A percentile compares a stretch with the other conserved stretches of the same genome.
phyloP scores from a whole-genome alignment of 768 basidiomycete genomes.

The Rhodotorula kratochvilovae region DNA sequence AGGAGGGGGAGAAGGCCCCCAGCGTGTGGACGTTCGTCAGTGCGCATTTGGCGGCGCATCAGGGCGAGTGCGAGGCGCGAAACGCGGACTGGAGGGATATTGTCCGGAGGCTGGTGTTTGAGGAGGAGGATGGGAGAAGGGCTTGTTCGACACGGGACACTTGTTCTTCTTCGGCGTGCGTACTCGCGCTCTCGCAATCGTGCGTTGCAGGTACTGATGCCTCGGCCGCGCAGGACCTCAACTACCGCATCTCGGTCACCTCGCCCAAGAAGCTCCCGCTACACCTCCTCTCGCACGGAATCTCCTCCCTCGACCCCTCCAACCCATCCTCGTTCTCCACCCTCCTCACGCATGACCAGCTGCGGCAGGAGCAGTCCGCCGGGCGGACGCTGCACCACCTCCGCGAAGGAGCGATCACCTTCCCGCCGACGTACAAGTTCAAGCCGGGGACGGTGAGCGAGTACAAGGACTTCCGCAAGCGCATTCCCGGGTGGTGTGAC shows the following conservation, averaged over 20 bases:
- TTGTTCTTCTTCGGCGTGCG: constrained; percentile 86
- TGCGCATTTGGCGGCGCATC: constrained; percentile 84
- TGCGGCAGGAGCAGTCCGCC: constrained; percentile 57
- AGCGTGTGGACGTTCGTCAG: constrained; percentile 67
- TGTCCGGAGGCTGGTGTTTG: constrained; percentile 72
- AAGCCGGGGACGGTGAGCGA: constrained; percentile 53
- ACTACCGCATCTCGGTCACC: constrained; percentile 44
- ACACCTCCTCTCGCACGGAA: constrained; percentile 52
- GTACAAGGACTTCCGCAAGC: constrained; percentile 55
- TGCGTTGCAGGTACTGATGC: not conserved
- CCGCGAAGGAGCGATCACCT: constrained; percentile 81
- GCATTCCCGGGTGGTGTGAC: constrained; percentile 89
- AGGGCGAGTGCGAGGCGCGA: constrained; percentile 56
- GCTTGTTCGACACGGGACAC: constrained; percentile 76
- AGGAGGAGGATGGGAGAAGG: constrained; percentile 49
- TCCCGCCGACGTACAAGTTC: constrained; percentile 75
- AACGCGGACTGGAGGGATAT: constrained; percentile 77
- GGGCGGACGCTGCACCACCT: constrained; percentile 69
- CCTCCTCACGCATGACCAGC: constrained; percentile 42
- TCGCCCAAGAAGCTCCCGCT: constrained; percentile 46
- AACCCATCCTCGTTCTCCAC: not conserved
- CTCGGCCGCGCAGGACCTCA: constrained; percentile 49
- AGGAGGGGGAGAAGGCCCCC: constrained; percentile 49
- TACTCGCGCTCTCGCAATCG: constrained; percentile 50
- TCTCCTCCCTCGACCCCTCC: not conserved